Base-by-base conservation (phyloP, 2,329 filamentous ascomycete genomes). In the Claviceps maximensis region DNA sequence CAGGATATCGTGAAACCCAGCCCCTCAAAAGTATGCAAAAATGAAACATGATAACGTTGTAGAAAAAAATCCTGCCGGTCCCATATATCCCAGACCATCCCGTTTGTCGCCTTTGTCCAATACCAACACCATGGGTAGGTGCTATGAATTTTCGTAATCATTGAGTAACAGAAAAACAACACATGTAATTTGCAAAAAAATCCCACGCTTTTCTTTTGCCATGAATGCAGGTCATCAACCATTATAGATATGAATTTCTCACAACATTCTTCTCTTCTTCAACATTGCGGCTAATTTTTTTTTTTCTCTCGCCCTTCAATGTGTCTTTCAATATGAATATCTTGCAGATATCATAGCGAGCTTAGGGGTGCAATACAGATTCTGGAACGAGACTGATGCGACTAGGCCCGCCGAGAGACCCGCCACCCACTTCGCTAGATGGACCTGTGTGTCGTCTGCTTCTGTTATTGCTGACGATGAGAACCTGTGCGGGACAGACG, bases 401-500 rank as follows among this genome's bases (percentile, higher is more conserved):
- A 54, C 67, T 69, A 23, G 67, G 69, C 33, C 66, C 69, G 53
- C 66, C 64, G 31, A 69, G 57, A 19, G 69, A 71, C 25, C 63
- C 72, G 47, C 74, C 75, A 53, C 77, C 77, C 13, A 70, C 70
- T 36, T 81, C 78, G 53, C 76, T 79, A 10, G 71, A 72, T 6
- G 75, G 74, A 38, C 74, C 74, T 49, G 65, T 62, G 41, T 65
- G 66, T 48, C 69, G 66, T 53, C 59, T 62, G 55, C 57, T 62
- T 58, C 72, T 66, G 49, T 76, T 67, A 50, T 76, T 67, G 61
- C 71, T 66, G 60, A 85, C 86, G 45, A 96, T 80, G 56, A 97
- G 79, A 38, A 98, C 93, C 68, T 97, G 91, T 7, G 94, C 93
- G 10, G 91, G 91, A 65, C 86, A 95, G 46, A 98, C 89, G 47